Evolutionary conservation across 2,329 filamentous ascomycete genomes (phyloP), one percentile per base, ranked within the genome.

Genomic region (Xylaria sp.): DNA sequence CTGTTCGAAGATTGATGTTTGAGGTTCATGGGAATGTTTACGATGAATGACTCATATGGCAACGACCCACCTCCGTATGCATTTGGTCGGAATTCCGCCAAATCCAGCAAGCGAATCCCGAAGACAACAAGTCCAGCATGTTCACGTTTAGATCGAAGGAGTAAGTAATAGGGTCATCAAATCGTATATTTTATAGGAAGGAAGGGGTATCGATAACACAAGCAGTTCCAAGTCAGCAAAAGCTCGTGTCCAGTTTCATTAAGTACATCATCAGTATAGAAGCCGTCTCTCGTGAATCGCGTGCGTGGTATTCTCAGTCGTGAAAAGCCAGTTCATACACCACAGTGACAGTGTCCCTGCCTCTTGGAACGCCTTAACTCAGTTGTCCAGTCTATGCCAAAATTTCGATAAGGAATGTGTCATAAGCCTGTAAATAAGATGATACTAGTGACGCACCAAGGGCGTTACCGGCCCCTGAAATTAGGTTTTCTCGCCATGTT

Each of bases 401-500:
- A 26, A 28, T 44, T 38, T 65, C 60, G 17, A 59, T 49, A 33
- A 56, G 33, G 2, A 17, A 28, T 2, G 49, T 33, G 42, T 42
- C 28, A 28, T 66, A 28, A 23, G 17, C 3, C 20, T 62, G 40
- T 28, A 51, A 46, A 28, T 20, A 36, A 48, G 11, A 26, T 58
- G 26, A 26, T 26, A 48, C 7, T 7, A n/a, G 48, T 63, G 9
- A 23, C 23, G 20, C 0, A 48, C n/a, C 31, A 11, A 23, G 40
- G 6, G 17, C 15, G 44, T 71, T n/a, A 86, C 69, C 86, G 81
- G 51, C 84, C 82, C 65, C 83, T 85, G 74, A 90, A 93, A 58
- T 92, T 90, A 0, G 95, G 95, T 79, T 97, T 97, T 73, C 90
- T 89, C 53, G 92, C 90, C 86, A 93, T 92, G 75, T 97, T 97